These are phyloP conservation scores for Iris pallida DNA, from an alignment of 116 monocot species.

Conservation along the genomic window DNA sequence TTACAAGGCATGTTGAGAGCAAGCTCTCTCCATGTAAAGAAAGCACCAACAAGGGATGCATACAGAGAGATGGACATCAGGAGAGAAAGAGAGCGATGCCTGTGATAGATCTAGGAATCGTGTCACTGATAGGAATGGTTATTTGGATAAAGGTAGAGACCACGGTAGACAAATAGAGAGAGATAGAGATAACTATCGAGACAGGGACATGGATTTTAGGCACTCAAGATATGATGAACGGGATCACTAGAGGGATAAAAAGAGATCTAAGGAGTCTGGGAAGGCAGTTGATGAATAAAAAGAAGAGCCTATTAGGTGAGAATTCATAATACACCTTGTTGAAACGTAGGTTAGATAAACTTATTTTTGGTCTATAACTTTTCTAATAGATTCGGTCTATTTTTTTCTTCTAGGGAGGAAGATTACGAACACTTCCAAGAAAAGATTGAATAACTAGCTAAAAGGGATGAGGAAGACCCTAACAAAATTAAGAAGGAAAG, in stretches of 20 bases:
- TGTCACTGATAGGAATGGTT: slow-evolving; percentile 20
- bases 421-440: slow-evolving; percentile 80
- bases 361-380: too few species aligned
- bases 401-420: slow-evolving; percentile 49
- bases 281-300: slow-evolving; percentile 28
- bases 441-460: slow-evolving; percentile 73
- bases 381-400: not conserved
- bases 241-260: slow-evolving; percentile 23
- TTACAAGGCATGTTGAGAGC: too few species aligned
- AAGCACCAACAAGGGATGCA: slow-evolving; percentile 4
- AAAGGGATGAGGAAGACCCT: slow-evolving; percentile 84
- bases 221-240: slow-evolving; percentile 35
- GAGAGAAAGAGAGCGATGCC: too few species aligned
- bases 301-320: slow-evolving; percentile 37
- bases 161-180: slow-evolving; percentile 18
- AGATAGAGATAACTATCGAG: slow-evolving; percentile 14
- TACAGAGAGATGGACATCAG: too few species aligned
- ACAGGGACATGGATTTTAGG: slow-evolving; percentile 27
- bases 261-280: slow-evolving; percentile 22
- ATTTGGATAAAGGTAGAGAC: slow-evolving; percentile 28
- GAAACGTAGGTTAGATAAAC: not conserved
- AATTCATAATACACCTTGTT: not conserved
- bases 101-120: slow-evolving; percentile 24
- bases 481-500: slow-evolving; percentile 95
- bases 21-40: too few species aligned